Evolutionary conservation across 805 yeast species (phyloP).

Genomic region (Pichia cabralensis): DNA sequence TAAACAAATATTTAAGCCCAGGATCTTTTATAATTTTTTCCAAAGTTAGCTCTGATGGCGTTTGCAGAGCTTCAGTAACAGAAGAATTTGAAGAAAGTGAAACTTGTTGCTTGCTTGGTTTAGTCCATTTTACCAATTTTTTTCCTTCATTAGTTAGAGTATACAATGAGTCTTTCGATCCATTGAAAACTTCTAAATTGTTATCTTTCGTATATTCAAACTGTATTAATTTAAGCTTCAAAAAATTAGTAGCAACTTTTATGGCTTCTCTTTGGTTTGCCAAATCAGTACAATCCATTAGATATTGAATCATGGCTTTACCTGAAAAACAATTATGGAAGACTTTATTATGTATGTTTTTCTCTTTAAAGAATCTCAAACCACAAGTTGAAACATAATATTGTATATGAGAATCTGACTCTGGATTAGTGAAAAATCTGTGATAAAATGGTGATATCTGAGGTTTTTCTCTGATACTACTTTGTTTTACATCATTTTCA

Average conservation of each 20-base stretch:
- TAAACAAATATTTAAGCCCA: conserved; percentile 60
- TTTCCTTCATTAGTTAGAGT: conserved; percentile 16
- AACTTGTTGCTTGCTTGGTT: not conserved
- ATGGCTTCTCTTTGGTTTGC: conserved; percentile 42
- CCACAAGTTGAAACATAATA: conserved; percentile 65
- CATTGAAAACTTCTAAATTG: conserved; percentile 20
- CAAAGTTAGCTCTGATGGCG: conserved; percentile 12
- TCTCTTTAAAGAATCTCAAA: conserved; percentile 43
- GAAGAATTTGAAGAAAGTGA: not conserved
- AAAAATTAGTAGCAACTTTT: conserved; percentile 40
- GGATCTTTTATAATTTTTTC: conserved; percentile 56
- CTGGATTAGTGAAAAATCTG: conserved; percentile 77
- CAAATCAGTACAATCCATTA: conserved; percentile 80
- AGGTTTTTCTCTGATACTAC: too few relatives aligned
- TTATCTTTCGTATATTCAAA: conserved; percentile 17
- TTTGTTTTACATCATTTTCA: too few relatives aligned
- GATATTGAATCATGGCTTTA: conserved; percentile 75
- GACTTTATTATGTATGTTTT: conserved; percentile 12
- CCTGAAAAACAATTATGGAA: conserved; percentile 55
- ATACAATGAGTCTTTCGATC: conserved; percentile 17
- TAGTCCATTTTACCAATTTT: conserved; percentile 17
- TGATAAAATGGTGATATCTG: conserved; percentile 57
- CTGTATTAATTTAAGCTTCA: conserved; percentile 36
- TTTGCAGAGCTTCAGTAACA: not conserved
- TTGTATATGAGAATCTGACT: conserved; percentile 71